Conservation (phyloP, 2,329 filamentous ascomycete species). For the Macrophomina tecta region DNA sequence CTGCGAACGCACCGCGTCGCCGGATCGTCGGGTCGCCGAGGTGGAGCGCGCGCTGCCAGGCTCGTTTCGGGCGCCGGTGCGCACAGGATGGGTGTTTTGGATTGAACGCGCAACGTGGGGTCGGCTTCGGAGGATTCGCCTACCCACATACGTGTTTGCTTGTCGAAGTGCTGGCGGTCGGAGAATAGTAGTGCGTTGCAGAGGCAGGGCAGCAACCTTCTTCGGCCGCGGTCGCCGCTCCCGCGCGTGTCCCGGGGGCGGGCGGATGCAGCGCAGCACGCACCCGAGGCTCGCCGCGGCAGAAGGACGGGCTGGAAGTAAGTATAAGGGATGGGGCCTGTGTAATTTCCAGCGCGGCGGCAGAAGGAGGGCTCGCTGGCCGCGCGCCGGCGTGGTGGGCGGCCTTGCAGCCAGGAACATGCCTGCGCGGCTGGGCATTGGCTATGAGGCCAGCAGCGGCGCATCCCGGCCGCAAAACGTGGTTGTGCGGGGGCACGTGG, state of each 20-base stretch:
- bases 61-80: conserved; percentile 21
- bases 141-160: neutral
- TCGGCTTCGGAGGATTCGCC: conserved; percentile 1
- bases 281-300: neutral
- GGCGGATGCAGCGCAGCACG: conserved; percentile 1
- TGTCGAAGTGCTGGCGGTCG: neutral
- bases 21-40: conserved; percentile 11
- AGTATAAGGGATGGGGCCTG: conserved; percentile 25
- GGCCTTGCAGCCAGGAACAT: conserved; percentile 26
- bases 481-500: conserved; percentile 28
- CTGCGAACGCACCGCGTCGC: neutral
- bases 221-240: conserved; percentile 12
- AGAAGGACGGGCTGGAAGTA: conserved; percentile 9
- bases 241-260: conserved; percentile 2
- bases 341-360: conserved; percentile 22
- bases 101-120: conserved; percentile 23
- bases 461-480: conserved; percentile 28
- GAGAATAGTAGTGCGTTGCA: neutral
- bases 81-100: conserved; percentile 16
- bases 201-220: neutral
- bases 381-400: conserved; percentile 18
- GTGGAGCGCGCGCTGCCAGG: conserved; percentile 5
- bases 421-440: conserved; percentile 20
- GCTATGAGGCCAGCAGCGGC: conserved; percentile 17
- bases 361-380: conserved; percentile 7